Conservation (phyloP, 495 filamentous ascomycete genomes). For the Neurospora tetraspora region DNA sequence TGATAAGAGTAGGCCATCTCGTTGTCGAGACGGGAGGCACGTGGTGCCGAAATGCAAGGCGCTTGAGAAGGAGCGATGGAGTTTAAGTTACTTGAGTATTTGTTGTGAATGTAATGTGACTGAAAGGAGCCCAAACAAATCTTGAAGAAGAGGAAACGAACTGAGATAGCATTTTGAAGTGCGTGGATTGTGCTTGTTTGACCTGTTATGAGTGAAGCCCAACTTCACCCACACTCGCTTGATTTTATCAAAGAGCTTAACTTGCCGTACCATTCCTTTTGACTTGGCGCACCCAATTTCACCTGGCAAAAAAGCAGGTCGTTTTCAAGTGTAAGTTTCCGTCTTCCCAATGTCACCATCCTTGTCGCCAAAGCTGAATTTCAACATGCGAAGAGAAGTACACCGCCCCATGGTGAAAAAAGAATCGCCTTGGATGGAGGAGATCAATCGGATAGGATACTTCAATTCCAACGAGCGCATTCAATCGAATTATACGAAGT, state of each 20-base stretch:
- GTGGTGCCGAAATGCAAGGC: neutral
- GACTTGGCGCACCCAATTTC: too few species aligned
- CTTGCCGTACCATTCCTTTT: too few species aligned
- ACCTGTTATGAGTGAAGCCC: neutral
- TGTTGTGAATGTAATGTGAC: neutral
- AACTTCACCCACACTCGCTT: neutral
- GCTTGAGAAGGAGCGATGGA: neutral
- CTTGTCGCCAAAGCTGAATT: too few species aligned
- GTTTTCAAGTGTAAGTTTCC: too few species aligned
- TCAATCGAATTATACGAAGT: too few species aligned
- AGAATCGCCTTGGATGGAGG: too few species aligned
- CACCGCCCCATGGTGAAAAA: too few species aligned
- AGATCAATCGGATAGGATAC: too few species aligned
- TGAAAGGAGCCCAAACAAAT: neutral
- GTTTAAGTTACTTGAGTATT: neutral
- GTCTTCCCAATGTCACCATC: too few species aligned
- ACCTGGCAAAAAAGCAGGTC: too few species aligned
- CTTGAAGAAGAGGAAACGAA: neutral
- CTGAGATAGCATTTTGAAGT: neutral
- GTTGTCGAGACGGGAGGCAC: neutral
- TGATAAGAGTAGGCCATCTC: neutral
- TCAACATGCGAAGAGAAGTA: too few species aligned
- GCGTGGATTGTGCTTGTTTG: neutral
- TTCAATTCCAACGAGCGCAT: too few species aligned
- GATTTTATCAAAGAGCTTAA: neutral